Base-by-base conservation (phyloP, 371 early-diverging fungal species). In the Mucor mucedo region DNA sequence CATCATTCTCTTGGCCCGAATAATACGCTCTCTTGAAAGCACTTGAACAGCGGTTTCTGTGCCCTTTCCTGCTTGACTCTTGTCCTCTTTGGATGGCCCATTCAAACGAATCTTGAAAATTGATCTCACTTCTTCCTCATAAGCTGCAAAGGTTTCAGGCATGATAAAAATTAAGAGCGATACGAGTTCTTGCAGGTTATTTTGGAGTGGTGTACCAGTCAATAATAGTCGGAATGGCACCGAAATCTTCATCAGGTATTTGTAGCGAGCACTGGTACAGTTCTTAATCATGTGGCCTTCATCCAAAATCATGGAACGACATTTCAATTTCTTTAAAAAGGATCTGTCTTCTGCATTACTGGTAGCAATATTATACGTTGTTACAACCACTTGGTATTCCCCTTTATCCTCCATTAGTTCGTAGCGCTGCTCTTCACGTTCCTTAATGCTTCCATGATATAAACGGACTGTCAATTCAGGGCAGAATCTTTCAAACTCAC, bases 211-310 rank as follows among this genome's bases (percentile, higher is more conserved):
- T 49, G 87, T 85, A 72, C 91, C 93, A 1, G 96, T 92, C 50
- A 91, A 68, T 55, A 91, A 70, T 21, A 94, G 67, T 39, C 93
- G 81, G 82, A 91, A 92, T 4, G 85, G 83, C 0, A 89, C 67
- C 0, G 60, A 33, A 8, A 79, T 53, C 45, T 77, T 69, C 84
- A 89, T 92, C 28, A 97, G 72, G 63, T 88, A 81, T 64, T 90
- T 86, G 80, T 96, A 96, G 13, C 97, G 81, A 13, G 83, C 78
- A 62, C 91, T 92, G 45, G 87, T 90, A 44, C 87, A 89, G 68
- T 91, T 91, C 77, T 92, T 95, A 60, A 95, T 84, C 93, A 95
- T 92, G 63, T 95, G 99, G 1, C 98, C 99, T 77, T 98, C 99
- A 73, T 98, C 99, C 41, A 98, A 70, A 39, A 98, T 91, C 66